Conservation (phyloP, 2,329 filamentous ascomycete genomes). For the Teratosphaeria destructans region DNA sequence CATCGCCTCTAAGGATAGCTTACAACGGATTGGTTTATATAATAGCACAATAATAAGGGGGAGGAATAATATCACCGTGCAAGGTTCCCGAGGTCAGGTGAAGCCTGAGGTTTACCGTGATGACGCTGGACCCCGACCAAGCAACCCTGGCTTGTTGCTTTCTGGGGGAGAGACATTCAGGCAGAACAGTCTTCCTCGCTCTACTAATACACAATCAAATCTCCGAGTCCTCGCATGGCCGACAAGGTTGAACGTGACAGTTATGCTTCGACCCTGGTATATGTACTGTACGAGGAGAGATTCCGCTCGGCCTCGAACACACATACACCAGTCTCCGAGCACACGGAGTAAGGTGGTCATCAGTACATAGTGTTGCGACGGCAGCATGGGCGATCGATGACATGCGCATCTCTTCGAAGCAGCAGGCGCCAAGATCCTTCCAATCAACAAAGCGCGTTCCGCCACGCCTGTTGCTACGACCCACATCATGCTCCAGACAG, state of each 20-base stretch:
- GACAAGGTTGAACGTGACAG: background rate
- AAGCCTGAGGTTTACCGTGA: background rate
- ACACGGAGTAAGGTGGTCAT: background rate
- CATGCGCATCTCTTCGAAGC: background rate
- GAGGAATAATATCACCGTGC: background rate
- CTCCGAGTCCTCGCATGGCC: background rate
- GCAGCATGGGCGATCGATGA: too few relatives aligned
- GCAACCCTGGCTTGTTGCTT: background rate
- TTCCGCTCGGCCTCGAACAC: background rate
- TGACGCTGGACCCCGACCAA: background rate
- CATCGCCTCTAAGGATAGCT: slow-evolving; percentile 3
- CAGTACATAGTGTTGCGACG: too few relatives aligned
- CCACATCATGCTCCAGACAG: background rate
- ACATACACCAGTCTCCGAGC: background rate
- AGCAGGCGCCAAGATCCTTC: background rate
- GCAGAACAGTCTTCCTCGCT: too few relatives aligned
- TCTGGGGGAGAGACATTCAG: too few relatives aligned
- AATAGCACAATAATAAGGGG: background rate
- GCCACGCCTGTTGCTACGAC: background rate
- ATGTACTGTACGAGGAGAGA: background rate
- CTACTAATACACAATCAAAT: too few relatives aligned
- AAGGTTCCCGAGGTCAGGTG: background rate
- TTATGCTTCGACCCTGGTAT: background rate
- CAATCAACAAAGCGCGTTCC: background rate
- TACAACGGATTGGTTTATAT: background rate